Evolutionary conservation across 192 early-diverging fungal genomes (phyloP).

Genomic region (Coemansia sp.): DNA sequence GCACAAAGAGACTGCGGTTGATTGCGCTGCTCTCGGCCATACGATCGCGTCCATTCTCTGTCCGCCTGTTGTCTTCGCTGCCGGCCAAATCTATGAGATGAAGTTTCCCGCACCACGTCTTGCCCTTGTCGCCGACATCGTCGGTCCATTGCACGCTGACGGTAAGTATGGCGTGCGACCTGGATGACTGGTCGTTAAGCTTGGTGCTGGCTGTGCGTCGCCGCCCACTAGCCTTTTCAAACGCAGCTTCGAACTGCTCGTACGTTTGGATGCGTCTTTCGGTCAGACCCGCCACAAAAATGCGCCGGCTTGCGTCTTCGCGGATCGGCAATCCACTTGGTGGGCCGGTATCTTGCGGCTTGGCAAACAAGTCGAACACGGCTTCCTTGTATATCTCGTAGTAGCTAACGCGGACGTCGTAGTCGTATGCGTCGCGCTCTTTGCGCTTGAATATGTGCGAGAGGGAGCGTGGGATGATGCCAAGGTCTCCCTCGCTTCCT

Average conservation of each 20-base stretch:
- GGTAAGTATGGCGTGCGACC: constrained; percentile 65
- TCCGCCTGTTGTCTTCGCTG: constrained; percentile 64
- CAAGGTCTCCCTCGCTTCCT: constrained; percentile 55
- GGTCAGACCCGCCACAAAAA: constrained; percentile 60
- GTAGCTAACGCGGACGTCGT: constrained; percentile 57
- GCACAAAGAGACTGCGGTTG: constrained; percentile 64
- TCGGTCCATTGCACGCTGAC: constrained; percentile 52
- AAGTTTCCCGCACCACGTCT: constrained; percentile 53
- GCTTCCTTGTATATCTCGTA: constrained; percentile 72
- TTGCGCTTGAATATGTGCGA: constrained; percentile 57
- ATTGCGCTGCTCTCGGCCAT: constrained; percentile 68
- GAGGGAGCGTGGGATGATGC: constrained; percentile 62
- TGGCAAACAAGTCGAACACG: constrained; percentile 57
- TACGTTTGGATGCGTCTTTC: constrained; percentile 54
- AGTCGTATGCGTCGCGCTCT: constrained; percentile 40
- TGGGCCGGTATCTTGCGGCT: constrained; percentile 28
- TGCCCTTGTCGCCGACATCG: constrained; percentile 27
- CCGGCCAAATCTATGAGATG: constrained; percentile 69
- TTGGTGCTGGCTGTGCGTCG: constrained; percentile 64
- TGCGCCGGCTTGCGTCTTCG: constrained; percentile 55
- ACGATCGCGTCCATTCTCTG: constrained; percentile 59
- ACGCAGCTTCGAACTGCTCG: constrained; percentile 54
- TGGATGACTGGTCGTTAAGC: constrained; percentile 61
- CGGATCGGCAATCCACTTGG: constrained; percentile 54
- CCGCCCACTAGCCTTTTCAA: constrained; percentile 55